These are phyloP conservation scores for Penicillium flavigenum DNA, from an alignment of 495 filamentous ascomycete genomes.

Conservation along the genomic window DNA sequence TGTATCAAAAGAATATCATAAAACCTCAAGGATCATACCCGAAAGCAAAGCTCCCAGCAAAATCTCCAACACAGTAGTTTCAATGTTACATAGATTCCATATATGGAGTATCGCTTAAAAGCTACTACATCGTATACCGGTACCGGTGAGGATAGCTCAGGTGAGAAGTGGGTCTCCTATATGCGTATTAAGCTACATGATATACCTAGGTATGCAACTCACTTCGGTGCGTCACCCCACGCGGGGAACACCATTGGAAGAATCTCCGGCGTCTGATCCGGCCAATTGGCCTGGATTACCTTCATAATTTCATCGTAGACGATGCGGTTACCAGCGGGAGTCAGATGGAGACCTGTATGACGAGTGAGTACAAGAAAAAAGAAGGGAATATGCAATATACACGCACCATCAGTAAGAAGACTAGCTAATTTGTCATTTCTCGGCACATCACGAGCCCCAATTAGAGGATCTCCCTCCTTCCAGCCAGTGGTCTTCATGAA, in stretches of 20 bases:
- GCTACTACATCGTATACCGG: too few relatives aligned
- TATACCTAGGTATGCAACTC: neutral
- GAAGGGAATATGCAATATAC: neutral
- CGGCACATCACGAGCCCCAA: slow-evolving; percentile 52
- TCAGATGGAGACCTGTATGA: slow-evolving; percentile 61
- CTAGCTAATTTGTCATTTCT: slow-evolving; percentile 48
- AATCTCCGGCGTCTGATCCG: slow-evolving; percentile 55
- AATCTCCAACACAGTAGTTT: too few relatives aligned
- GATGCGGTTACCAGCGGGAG: slow-evolving; percentile 58
- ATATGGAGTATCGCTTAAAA: too few relatives aligned
- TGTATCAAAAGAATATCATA: too few relatives aligned
- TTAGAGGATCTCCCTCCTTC: slow-evolving; percentile 55
- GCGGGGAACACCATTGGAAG: slow-evolving; percentile 54
- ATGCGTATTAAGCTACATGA: too few relatives aligned
- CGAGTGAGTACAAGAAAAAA: slow-evolving; percentile 11
- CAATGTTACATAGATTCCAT: too few relatives aligned
- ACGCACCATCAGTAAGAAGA: slow-evolving; percentile 60
- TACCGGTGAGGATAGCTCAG: too few relatives aligned
- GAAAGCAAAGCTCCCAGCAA: too few relatives aligned
- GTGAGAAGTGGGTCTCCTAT: too few relatives aligned
- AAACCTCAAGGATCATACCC: too few relatives aligned
- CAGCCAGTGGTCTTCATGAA: slow-evolving; percentile 66
- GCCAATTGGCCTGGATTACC: slow-evolving; percentile 53
- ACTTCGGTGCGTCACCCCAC: slow-evolving; percentile 53
- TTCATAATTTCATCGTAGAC: slow-evolving; percentile 57